Conservation (phyloP, 2,329 filamentous ascomycete genomes). For the Colletotrichum ledebouriae region DNA sequence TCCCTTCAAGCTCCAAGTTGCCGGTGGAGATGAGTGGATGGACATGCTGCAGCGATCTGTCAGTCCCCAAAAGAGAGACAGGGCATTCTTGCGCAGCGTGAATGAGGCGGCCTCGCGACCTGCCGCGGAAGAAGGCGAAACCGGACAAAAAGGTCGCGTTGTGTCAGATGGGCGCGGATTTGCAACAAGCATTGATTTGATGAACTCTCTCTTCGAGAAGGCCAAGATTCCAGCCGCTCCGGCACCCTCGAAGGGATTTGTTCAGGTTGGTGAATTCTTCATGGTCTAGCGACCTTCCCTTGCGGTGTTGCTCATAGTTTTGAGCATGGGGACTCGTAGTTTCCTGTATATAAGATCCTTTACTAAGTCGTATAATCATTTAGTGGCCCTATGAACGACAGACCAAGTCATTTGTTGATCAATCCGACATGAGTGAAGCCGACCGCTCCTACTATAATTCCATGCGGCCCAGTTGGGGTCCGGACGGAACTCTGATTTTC, state of each 20-base stretch:
- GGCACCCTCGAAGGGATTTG: conserved; percentile 75
- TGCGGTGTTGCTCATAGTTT: neutral
- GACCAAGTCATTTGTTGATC: conserved; percentile 75
- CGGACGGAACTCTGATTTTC: conserved; percentile 79
- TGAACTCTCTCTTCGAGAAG: conserved; percentile 92
- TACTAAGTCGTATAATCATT: conserved; percentile 55
- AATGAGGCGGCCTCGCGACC: conserved; percentile 59
- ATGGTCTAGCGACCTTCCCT: conserved; percentile 44
- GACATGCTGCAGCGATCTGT: conserved; percentile 94
- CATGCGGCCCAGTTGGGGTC: conserved; percentile 84
- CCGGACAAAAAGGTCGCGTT: conserved; percentile 49
- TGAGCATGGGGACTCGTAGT: conserved; percentile 2
- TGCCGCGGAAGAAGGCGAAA: conserved; percentile 57
- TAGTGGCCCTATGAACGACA: conserved; percentile 92
- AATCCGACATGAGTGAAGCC: conserved; percentile 69
- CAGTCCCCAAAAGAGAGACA: conserved; percentile 92
- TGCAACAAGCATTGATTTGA: conserved; percentile 91
- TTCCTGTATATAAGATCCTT: conserved; percentile 52
- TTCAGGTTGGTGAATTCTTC: conserved; percentile 82
- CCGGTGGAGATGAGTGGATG: conserved; percentile 88
- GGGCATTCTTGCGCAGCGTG: conserved; percentile 74
- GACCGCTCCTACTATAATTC: conserved; percentile 79
- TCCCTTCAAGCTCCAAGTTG: conserved; percentile 71
- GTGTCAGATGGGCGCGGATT: conserved; percentile 74
- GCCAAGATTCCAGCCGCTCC: conserved; percentile 69